Percentiles rank a stretch among this genome's conserved stretches.
phyloP scores from a whole-genome alignment of 768 basidiomycete species.

The Leccinellum rugosiceps region DNA sequence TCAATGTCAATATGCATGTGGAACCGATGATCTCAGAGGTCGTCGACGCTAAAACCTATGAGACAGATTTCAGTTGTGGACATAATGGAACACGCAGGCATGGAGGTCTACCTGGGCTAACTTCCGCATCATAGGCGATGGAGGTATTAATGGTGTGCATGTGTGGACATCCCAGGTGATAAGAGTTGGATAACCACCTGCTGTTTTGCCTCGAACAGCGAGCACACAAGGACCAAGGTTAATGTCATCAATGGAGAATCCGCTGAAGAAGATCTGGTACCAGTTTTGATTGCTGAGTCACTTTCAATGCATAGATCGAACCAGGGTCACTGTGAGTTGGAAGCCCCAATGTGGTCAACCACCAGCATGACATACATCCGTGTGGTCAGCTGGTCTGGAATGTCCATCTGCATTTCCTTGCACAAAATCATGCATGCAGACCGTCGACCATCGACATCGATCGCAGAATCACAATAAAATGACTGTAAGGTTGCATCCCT shows the following conservation, averaged over 20 bases:
- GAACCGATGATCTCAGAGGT: neutral
- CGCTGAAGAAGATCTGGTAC: slow-evolving; percentile 9
- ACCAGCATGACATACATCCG: slow-evolving; percentile 2
- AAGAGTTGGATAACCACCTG: neutral
- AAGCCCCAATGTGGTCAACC: neutral
- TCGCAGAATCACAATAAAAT: slow-evolving; percentile 7
- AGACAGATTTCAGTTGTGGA: neutral
- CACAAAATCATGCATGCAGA: slow-evolving; percentile 13
- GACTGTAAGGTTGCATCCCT: neutral
- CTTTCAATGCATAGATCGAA: slow-evolving; percentile 6
- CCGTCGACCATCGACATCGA: slow-evolving; percentile 10
- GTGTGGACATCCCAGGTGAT: slow-evolving; percentile 17
- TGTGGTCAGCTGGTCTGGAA: neutral
- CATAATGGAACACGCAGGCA: neutral
- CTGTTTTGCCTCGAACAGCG: neutral
- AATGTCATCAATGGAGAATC: neutral
- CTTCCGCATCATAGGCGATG: neutral
- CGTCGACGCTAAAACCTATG: neutral
- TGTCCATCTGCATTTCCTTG: neutral
- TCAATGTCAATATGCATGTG: slow-evolving; percentile 15
- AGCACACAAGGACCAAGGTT: slow-evolving; percentile 16
- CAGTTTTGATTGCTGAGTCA: neutral
- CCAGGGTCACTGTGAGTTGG: slow-evolving; percentile 2
- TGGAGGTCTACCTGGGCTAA: neutral
- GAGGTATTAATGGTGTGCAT: neutral